Evolutionary conservation across 2,329 filamentous ascomycete species (phyloP), one percentile per base, ranked within the genome.

Genomic region (Cordyceps javanica): DNA sequence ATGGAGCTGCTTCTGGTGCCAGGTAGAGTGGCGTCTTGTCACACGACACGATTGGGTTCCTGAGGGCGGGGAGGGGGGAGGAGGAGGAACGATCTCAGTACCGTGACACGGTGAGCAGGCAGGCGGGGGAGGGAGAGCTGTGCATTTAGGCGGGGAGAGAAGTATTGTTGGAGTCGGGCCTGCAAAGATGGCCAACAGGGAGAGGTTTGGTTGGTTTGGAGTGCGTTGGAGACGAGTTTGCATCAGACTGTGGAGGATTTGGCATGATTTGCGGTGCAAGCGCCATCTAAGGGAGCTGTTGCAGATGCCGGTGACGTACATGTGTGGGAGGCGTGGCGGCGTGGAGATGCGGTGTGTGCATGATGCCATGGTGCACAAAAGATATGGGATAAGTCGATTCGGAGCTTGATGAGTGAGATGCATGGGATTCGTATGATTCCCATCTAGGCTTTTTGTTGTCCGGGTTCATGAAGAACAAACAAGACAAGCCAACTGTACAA

Each of bases 31-130:
- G 26, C 38, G 50, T 44, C 14, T 11, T 44, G 38, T 42, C 50
- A 53, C 50, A 53, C 50, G 50, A 44, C 50, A 53, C 26, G 14
- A 16, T 53, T 19, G n/a, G 19, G 50, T 53, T 53, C 26, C 50
- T 53, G 38, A 25, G 19, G 46, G 46, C 46, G 38, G 38, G 50
- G 36, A 21, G 16, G 8, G n/a, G 25, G 19, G n/a, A 8, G 11
- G 10, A 19, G 11, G 9, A 42, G n/a, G 7, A n/a, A 26, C 5
- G 13, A 51, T 26, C 28, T 51, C 10, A 14, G 8, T 44, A 4
- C 8, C 2, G 38, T 5, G 38, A 41, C 7, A 19, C 38, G 16
- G 38, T 9, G 7, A 4, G 7, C 16, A 19, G 25, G 23, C 34
- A 5, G 25, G 50, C 36, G 19, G 38, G 25, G n/a, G 16, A 23